phyloP scores from a whole-genome alignment of 108 stramenopile species.

The Skeletonema marinoi region DNA sequence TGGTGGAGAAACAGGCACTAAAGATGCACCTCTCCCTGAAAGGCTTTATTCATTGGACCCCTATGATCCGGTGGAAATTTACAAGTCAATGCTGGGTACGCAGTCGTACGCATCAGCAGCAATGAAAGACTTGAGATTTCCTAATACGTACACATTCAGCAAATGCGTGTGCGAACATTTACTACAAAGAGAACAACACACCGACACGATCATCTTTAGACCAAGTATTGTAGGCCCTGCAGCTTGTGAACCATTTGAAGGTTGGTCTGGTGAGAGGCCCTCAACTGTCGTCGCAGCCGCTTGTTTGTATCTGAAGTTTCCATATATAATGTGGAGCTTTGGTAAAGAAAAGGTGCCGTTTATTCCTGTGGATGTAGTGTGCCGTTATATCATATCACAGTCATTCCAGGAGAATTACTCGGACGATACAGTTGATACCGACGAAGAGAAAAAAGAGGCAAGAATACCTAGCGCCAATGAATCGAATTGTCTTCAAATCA shows the following conservation, averaged over 20 bases:
- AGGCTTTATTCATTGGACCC: conserved; percentile 56
- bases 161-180: conserved; percentile 90
- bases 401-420: conserved; percentile 38
- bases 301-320: conserved; percentile 70
- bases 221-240: conserved; percentile 91
- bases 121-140: conserved; percentile 76
- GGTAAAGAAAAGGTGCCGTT: conserved; percentile 64
- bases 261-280: conserved; percentile 87
- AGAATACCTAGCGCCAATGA: conserved; percentile 25
- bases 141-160: conserved; percentile 88
- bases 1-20: conserved; percentile 67
- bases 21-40: conserved; percentile 58
- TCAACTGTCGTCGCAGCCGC: conserved; percentile 88
- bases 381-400: conserved; percentile 61
- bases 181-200: conserved; percentile 37
- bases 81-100: conserved; percentile 75
- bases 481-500: conserved; percentile 9
- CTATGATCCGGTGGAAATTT: conserved; percentile 71
- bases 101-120: conserved; percentile 81
- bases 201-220: conserved; percentile 76
- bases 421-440: neutral
- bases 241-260: conserved; percentile 70
- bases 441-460: conserved; percentile 41
- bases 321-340: conserved; percentile 83
- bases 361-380: conserved; percentile 85